phyloP scores from a whole-genome alignment of 2,329 filamentous ascomycete species.

The Colletotrichum magnum region DNA sequence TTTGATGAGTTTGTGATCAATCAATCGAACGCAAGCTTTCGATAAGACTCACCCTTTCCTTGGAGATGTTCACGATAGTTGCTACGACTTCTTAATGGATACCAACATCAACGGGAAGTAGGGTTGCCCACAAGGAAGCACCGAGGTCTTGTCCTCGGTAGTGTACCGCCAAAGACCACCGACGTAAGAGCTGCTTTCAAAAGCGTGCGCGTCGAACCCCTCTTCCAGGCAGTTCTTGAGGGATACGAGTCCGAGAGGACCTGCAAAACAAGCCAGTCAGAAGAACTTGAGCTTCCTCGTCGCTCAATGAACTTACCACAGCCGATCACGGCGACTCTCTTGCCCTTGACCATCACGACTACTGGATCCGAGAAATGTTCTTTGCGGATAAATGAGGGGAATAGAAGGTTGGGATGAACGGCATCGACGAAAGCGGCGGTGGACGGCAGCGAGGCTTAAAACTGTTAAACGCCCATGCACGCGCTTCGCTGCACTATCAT shows the following conservation, averaged over 20 bases:
- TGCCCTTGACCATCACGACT: conserved; percentile 3
- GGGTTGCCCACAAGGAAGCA: conserved; percentile 47
- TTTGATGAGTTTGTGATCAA: not conserved
- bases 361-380: too few relatives aligned
- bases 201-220: conserved; percentile 59
- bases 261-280: conserved; percentile 40
- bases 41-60: conserved; percentile 46
- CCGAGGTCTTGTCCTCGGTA: conserved; percentile 53
- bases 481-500: too few relatives aligned
- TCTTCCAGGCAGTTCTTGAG: conserved; percentile 60
- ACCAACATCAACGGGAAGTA: not conserved
- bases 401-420: too few relatives aligned
- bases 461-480: too few relatives aligned
- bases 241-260: conserved; percentile 54
- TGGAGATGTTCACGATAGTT: conserved; percentile 51
- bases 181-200: conserved; percentile 56
- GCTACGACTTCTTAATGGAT: conserved; percentile 34
- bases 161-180: conserved; percentile 61
- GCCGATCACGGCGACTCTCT: conserved; percentile 46
- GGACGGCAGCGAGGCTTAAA: too few relatives aligned
- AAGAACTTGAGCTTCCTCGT: not conserved
- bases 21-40: not conserved
- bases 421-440: too few relatives aligned
- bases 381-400: too few relatives aligned
- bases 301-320: conserved; percentile 43